Evolutionary conservation across 2,329 filamentous ascomycete genomes (phyloP), one percentile per base, ranked within the genome.

Genomic region (Sordariomycetes sp.): DNA sequence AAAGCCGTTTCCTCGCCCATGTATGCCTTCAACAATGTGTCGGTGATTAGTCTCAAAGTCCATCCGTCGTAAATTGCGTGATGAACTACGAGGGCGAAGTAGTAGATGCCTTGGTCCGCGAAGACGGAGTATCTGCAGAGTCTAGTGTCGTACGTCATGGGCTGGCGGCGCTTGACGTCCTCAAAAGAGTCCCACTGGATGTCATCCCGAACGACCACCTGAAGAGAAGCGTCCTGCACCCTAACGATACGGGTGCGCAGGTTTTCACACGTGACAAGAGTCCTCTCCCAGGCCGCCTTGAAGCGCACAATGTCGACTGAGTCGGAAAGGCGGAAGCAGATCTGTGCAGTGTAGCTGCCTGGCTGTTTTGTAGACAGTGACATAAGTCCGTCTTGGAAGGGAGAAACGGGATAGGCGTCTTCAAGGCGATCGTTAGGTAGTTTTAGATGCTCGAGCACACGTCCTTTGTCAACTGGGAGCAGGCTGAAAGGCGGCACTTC

Each of bases 11-110:
- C 12, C 17, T 14, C 29, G 7, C 26, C 23, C 8, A 43, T 23
- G 2, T 17, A 18, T 12, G 28, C 28, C 8, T 36, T 11, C 8
- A 40, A 32, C 1, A 44, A 10, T 25, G 9, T 21, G 23, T 18
- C 38, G 10, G 14, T 41, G 43, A 44, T 43, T 19, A 90, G 61
- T 33, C 94, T 82, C 49, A 87, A 70, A 0, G 86, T 88, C 88
- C 88, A 50, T 5, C 48, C 50, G 27, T 54, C 50, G 21, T 49
- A 49, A 2, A 50, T 27, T 2, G 49, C 41, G 21, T 53, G 51
- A 17, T 54, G 50, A 3, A 42, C 39, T 3, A 45, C 45, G 36
- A 43, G 46, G 5, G 47, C 39, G 10, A 53, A 46, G 6, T 28
- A 46, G n/a, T 26, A 26, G 14, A 15, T 15, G 21, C 25, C 19